Evolutionary conservation across 2,329 filamentous ascomycete genomes (phyloP).

Genomic region (Xylariaceae sp.): DNA sequence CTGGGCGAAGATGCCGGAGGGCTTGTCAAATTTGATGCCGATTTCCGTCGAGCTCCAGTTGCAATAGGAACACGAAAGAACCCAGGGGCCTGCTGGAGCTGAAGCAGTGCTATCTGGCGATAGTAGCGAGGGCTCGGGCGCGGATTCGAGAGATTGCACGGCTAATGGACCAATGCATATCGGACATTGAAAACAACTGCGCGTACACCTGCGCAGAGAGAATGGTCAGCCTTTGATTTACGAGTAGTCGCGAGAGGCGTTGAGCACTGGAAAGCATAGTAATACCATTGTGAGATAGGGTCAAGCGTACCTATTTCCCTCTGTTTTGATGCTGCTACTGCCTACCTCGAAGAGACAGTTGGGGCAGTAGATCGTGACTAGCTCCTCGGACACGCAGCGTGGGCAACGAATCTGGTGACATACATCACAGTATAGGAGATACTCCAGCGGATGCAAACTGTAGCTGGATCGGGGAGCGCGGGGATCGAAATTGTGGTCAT

Average conservation of each 20-base stretch:
- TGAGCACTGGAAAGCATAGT: too few relatives aligned
- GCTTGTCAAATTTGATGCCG: slow-evolving; percentile 83
- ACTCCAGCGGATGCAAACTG: slow-evolving; percentile 87
- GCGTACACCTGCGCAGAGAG: slow-evolving; percentile 62
- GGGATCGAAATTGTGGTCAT: slow-evolving; percentile 66
- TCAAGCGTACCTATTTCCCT: slow-evolving; percentile 73
- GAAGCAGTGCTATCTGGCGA: slow-evolving; percentile 37
- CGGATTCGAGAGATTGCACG: slow-evolving; percentile 64
- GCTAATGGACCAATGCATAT: slow-evolving; percentile 78
- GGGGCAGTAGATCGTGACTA: slow-evolving; percentile 92
- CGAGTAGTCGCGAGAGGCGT: neutral
- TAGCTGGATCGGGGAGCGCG: slow-evolving; percentile 81
- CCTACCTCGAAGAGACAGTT: slow-evolving; percentile 95
- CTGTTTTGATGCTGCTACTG: slow-evolving; percentile 84
- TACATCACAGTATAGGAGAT: slow-evolving; percentile 94
- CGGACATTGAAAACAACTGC: slow-evolving; percentile 95
- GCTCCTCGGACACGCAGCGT: slow-evolving; percentile 87
- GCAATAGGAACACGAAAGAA: slow-evolving; percentile 85
- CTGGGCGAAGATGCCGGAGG: slow-evolving; percentile 80
- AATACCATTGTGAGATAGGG: neutral
- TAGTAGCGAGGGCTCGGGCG: slow-evolving; percentile 41
- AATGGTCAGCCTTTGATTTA: slow-evolving; percentile 2
- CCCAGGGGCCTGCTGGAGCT: slow-evolving; percentile 54
- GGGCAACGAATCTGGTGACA: slow-evolving; percentile 95
- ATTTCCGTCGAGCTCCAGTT: slow-evolving; percentile 90